Evolutionary conservation across 192 early-diverging fungal genomes (phyloP).

Genomic region (Podila verticillata): DNA sequence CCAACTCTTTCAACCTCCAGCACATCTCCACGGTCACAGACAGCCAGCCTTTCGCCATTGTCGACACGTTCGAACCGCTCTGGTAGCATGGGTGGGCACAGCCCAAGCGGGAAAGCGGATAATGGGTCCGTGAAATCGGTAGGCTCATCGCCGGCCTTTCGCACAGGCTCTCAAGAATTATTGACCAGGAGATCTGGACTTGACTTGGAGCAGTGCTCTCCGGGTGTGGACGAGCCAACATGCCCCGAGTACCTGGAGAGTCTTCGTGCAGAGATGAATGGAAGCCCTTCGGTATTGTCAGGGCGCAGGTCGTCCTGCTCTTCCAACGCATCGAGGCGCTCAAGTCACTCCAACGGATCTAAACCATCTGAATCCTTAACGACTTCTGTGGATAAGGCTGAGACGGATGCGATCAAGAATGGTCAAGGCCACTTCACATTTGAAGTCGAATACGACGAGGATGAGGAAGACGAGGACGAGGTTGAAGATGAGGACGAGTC

Average conservation of each 20-base stretch:
- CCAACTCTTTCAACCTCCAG: background rate
- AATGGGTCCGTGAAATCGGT: background rate
- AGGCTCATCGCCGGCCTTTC: background rate
- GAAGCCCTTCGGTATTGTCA: background rate
- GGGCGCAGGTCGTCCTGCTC: conserved; percentile 18
- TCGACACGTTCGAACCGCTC: conserved; percentile 23
- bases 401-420: background rate
- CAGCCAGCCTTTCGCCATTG: conserved; percentile 9
- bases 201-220: background rate
- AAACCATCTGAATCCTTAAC: conserved; percentile 9
- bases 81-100: conserved; percentile 11
- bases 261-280: conserved; percentile 5
- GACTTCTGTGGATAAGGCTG: background rate
- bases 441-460: conserved; percentile 13
- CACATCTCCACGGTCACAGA: conserved; percentile 5
- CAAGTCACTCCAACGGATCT: conserved; percentile 10
- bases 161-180: conserved; percentile 30
- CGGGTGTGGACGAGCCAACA: background rate
- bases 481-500: background rate
- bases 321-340: conserved; percentile 11
- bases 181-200: background rate
- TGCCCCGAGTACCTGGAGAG: conserved; percentile 9
- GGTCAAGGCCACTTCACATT: background rate
- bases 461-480: conserved; percentile 4
- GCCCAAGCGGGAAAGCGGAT: background rate